Percentiles rank a stretch among this genome's conserved stretches.
Conservation (phyloP, 2,329 filamentous ascomycete species). For the Pseudogymnoascus sp. region DNA sequence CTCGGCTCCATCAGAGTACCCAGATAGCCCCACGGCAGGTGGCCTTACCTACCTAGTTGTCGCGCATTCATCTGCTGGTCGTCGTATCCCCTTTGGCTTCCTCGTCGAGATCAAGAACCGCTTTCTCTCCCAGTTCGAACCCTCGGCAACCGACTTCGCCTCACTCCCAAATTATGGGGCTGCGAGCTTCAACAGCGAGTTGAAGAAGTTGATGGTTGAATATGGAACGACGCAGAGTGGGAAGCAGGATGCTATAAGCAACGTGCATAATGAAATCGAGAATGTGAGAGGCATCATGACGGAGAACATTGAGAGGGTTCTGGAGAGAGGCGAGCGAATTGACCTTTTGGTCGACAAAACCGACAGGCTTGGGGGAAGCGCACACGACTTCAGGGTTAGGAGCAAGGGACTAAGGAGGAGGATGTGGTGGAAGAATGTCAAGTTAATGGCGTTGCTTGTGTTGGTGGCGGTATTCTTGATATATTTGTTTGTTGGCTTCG, state of each 20-base stretch:
- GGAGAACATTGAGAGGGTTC: constrained; percentile 81
- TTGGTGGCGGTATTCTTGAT: constrained; percentile 66
- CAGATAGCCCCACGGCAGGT: constrained; percentile 53
- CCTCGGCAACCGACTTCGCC: constrained; percentile 61
- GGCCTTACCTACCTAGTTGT: constrained; percentile 90
- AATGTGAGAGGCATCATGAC: constrained; percentile 91
- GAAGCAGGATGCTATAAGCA: constrained; percentile 72
- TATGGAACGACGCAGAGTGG: constrained; percentile 72
- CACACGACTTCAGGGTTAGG: constrained; percentile 81
- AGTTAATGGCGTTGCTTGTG: constrained; percentile 73
- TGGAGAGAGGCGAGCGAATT: constrained; percentile 87
- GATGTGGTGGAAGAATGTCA: constrained; percentile 99
- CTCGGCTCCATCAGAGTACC: constrained; percentile 63
- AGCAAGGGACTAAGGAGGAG: constrained; percentile 77
- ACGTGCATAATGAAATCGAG: constrained; percentile 83
- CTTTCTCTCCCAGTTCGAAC: constrained; percentile 66
- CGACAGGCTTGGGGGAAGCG: constrained; percentile 78
- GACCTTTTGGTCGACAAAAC: constrained; percentile 96
- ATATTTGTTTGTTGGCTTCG: constrained; percentile 65
- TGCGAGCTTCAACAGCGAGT: constrained; percentile 72
- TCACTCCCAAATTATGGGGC: constrained; percentile 83
- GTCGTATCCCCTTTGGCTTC: constrained; percentile 87
- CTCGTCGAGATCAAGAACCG: constrained; percentile 83
- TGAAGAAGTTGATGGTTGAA: constrained; percentile 71
- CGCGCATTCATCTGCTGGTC: constrained; percentile 69